Percentiles rank a stretch among this genome's conserved stretches.
phyloP scores from a whole-genome alignment of 2,329 filamentous ascomycete species.

The Aspergillus pseudotamarii region DNA sequence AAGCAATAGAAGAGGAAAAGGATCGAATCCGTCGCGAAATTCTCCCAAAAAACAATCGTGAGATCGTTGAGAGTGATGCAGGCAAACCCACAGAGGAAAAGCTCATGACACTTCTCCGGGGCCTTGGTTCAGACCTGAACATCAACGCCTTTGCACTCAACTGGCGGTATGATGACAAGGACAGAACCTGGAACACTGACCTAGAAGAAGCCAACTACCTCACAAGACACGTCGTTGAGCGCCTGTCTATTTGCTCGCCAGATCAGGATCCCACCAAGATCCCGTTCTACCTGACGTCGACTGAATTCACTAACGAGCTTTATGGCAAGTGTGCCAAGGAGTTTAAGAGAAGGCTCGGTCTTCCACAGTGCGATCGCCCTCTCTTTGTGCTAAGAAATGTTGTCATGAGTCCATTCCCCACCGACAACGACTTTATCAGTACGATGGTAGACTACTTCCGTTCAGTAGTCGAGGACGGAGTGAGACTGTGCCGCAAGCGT shows the following conservation, averaged over 20 bases:
- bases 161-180: slow-evolving; percentile 37
- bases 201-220: slow-evolving; percentile 55
- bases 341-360: slow-evolving; percentile 46
- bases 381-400: slow-evolving; percentile 53
- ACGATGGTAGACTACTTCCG: slow-evolving; percentile 6
- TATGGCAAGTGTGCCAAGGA: slow-evolving; percentile 47
- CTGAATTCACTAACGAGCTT: slow-evolving; percentile 43
- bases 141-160: slow-evolving; percentile 44
- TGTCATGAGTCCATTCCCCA: slow-evolving; percentile 45
- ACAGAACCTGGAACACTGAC: slow-evolving; percentile 48
- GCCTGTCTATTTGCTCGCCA: slow-evolving; percentile 46
- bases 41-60: not conserved
- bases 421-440: slow-evolving; percentile 11
- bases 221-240: slow-evolving; percentile 49
- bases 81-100: slow-evolving; percentile 25
- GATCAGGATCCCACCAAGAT: slow-evolving; percentile 41
- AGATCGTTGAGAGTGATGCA: not conserved
- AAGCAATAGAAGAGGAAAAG: not conserved
- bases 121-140: slow-evolving; percentile 50
- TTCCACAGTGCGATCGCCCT: slow-evolving; percentile 36
- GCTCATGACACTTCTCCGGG: slow-evolving; percentile 44
- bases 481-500: slow-evolving; percentile 6
- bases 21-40: not conserved
- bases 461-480: slow-evolving; percentile 12
- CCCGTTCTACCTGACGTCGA: slow-evolving; percentile 51